Base-by-base conservation (phyloP, 805 yeast species). In the Nakazawaea holstii region DNA sequence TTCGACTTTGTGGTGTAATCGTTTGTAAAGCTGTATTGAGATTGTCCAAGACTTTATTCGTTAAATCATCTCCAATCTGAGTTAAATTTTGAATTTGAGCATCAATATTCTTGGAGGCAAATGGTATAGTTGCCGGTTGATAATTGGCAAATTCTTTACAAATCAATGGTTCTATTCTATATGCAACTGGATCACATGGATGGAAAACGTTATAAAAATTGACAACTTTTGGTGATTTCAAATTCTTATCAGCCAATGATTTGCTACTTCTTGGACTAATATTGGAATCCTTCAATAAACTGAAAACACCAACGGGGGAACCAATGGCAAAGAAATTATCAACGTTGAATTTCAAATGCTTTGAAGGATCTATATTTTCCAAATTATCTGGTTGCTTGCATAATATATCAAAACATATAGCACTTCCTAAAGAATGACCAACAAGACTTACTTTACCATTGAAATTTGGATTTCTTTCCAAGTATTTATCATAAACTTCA, bases 401-500 rank as follows among this genome's bases (percentile, higher is more conserved):
- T 28, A 91, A 63, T 29, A 92, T 70, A 62, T 92, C 97, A 52
- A 89, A 82, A 1, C 82, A 70, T 32, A 92, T 86, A 0, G 92
- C 86, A 3, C 96, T 84, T 0, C 99, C 99, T 32, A 92, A 68
- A 0, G 98, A 92, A 62, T 92, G 99, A 1, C 97, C 98, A 50
- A 90, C 68, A 1, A 92, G 63, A 55, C 92, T 90, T 0, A 92
- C 82, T 53, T 82, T 78, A 0, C 96, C 96, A n/a, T 80, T 69
- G 62, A 87, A 87, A 15, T 72, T 64, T 0, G 95, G 95, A 53
- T 91, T 81, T 41, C 76, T 67, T 44, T 80, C 73, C 49, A 72
- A 64, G 61, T 81, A 92, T 31, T 74, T 62, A 4, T 70, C 63
- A 60, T 79, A 86, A 1, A 83, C 77, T 1, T 71, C 56, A 61